phyloP scores from a whole-genome alignment of 2,329 filamentous ascomycete genomes.

The Elsinoe australis region DNA sequence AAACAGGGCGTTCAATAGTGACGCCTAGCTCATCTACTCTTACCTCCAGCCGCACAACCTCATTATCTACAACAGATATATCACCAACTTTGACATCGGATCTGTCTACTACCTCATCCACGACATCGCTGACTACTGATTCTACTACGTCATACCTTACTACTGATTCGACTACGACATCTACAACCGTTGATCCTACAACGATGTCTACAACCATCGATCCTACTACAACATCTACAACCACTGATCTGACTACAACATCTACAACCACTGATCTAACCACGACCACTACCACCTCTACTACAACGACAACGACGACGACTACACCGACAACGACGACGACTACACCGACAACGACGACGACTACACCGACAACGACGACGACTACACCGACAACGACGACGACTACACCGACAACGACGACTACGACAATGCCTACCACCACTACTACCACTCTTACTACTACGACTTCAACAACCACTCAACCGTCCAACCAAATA shows the following conservation, averaged over 20 bases:
- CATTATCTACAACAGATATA: not conserved
- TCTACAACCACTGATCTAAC: no score
- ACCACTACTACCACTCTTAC: not conserved
- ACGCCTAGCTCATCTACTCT: not conserved
- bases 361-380: not conserved
- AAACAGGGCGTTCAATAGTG: not conserved
- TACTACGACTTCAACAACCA: not conserved
- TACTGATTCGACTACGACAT: not conserved
- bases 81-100: no score
- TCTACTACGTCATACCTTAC: not conserved
- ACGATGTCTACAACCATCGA: not conserved
- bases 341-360: not conserved
- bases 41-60: not conserved
- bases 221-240: not conserved
- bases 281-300: not conserved
- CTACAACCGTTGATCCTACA: not conserved
- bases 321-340: not conserved
- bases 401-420: not conserved
- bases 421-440: not conserved
- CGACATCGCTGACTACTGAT: no score
- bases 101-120: no score
- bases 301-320: not conserved
- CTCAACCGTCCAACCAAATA: conserved; percentile 2
- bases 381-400: not conserved
- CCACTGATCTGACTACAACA: not conserved